These are phyloP conservation scores for Acacia acuminata DNA, from an alignment of 306 rosid genomes.

Conservation along the genomic window DNA sequence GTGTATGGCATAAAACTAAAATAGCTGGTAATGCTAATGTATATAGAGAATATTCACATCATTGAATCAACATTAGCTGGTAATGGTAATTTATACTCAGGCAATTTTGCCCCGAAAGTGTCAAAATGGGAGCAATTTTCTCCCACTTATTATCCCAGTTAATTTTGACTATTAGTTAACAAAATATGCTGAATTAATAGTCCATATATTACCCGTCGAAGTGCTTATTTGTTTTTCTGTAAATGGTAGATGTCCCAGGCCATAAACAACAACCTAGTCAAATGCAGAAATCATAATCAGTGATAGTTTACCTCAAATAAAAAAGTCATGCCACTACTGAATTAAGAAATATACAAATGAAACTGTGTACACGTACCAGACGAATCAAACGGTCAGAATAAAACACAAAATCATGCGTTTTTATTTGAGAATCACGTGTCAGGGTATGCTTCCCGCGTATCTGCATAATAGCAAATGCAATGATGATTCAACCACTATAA, in stretches of 20 bases:
- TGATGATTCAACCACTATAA: slow-evolving; percentile 16
- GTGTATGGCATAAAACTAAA: neutral
- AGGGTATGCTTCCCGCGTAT: slow-evolving; percentile 98
- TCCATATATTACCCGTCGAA: slow-evolving; percentile 67
- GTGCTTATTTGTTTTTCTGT: slow-evolving; percentile 93
- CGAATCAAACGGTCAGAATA: slow-evolving; percentile 96
- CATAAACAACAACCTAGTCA: slow-evolving; percentile 92
- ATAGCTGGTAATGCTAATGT: neutral
- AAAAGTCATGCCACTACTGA: slow-evolving; percentile 24
- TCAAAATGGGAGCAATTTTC: too few relatives aligned
- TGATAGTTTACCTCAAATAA: neutral
- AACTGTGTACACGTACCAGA: slow-evolving; percentile 58
- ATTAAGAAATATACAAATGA: slow-evolving; percentile 35
- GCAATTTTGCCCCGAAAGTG: too few relatives aligned
- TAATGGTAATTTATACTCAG: neutral
- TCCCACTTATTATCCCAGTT: too few relatives aligned
- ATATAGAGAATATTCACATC: neutral
- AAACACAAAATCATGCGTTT: slow-evolving; percentile 94
- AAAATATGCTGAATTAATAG: too few relatives aligned
- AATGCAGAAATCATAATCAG: slow-evolving; percentile 35
- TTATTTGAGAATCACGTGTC: slow-evolving; percentile 86
- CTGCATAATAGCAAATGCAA: slow-evolving; percentile 49
- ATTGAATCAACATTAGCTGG: too few relatives aligned
- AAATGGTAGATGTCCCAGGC: slow-evolving; percentile 96
- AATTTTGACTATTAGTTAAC: too few relatives aligned